phyloP scores from a whole-genome alignment of 2,329 filamentous ascomycete genomes.

The Pyrenochaeta sp. region DNA sequence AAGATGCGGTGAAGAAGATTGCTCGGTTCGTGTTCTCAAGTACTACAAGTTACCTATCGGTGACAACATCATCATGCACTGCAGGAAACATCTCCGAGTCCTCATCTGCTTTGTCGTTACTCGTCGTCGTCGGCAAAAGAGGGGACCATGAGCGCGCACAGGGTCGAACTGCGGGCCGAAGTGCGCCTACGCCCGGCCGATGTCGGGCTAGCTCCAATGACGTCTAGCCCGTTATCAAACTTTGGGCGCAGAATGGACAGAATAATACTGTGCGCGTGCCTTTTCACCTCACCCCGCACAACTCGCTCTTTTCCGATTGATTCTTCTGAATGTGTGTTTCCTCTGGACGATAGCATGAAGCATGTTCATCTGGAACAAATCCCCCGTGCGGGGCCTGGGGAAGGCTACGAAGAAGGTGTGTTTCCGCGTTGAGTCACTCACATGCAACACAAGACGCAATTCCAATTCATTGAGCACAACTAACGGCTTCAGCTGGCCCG shows the following conservation, averaged over 20 bases:
- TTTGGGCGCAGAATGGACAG: not conserved
- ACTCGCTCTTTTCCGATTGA: too few species aligned
- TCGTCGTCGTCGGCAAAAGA: not conserved
- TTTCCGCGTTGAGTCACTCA: conserved; percentile 12
- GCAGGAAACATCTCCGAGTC: too few species aligned
- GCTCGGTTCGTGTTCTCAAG: conserved; percentile 7
- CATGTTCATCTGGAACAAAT: conserved; percentile 46
- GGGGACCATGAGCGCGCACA: not conserved
- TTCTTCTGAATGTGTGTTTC: conserved; percentile 12
- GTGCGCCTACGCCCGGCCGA: conserved; percentile 9
- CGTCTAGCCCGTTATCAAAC: conserved; percentile 10
- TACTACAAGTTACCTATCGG: too few species aligned
- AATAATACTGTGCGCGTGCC: conserved; percentile 6
- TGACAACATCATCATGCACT: too few species aligned
- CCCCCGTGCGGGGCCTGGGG: conserved; percentile 44
- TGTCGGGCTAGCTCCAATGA: conserved; percentile 27
- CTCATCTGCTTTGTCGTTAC: too few species aligned
- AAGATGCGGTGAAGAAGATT: too few species aligned
- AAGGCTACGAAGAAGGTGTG: conserved; percentile 31
- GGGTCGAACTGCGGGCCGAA: conserved; percentile 3
- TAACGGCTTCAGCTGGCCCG: conserved; percentile 27
- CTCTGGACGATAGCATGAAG: conserved; percentile 44
- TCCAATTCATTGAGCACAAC: conserved; percentile 3
- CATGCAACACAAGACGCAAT: conserved; percentile 3
- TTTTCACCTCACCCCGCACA: conserved; percentile 10